phyloP scores from a whole-genome alignment of 306 rosid genomes.

The Abrus precatorius region DNA sequence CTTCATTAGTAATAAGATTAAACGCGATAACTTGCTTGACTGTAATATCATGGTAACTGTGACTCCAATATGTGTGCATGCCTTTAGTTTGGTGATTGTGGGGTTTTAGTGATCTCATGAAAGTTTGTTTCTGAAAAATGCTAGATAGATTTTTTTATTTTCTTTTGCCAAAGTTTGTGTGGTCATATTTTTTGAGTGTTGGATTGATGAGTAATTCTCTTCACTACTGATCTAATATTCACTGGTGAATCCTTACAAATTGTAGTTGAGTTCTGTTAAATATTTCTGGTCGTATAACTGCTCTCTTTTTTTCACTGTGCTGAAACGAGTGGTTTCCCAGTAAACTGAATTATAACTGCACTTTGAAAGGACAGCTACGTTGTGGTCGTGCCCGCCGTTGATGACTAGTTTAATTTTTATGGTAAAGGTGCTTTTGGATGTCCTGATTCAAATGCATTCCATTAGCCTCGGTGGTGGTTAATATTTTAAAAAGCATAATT shows the following conservation, averaged over 20 bases:
- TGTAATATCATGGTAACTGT: constrained; percentile 21
- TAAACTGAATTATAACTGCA: constrained; percentile 6
- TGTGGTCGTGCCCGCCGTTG: not conserved
- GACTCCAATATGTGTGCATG: constrained; percentile 23
- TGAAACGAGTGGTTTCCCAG: not conserved
- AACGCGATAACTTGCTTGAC: constrained; percentile 4
- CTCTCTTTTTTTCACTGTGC: not conserved
- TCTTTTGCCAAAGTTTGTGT: not conserved
- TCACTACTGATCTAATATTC: constrained; percentile 1
- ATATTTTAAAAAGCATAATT: not conserved
- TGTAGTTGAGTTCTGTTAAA: not conserved
- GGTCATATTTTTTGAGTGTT: not conserved
- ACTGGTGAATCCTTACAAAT: not conserved
- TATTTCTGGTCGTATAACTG: not conserved
- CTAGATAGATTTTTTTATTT: not conserved
- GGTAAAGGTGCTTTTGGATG: not conserved
- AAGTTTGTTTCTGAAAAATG: constrained; percentile 15
- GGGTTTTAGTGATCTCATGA: not conserved
- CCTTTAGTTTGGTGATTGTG: constrained; percentile 31
- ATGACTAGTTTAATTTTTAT: not conserved
- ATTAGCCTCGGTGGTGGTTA: not conserved
- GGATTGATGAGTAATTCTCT: constrained; percentile 6
- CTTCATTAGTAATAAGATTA: constrained; percentile 46
- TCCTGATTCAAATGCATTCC: not conserved
- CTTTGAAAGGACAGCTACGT: not conserved